Conservation (phyloP, 1,284 basidiomycete genomes). For the Apiotrichum gracile region DNA sequence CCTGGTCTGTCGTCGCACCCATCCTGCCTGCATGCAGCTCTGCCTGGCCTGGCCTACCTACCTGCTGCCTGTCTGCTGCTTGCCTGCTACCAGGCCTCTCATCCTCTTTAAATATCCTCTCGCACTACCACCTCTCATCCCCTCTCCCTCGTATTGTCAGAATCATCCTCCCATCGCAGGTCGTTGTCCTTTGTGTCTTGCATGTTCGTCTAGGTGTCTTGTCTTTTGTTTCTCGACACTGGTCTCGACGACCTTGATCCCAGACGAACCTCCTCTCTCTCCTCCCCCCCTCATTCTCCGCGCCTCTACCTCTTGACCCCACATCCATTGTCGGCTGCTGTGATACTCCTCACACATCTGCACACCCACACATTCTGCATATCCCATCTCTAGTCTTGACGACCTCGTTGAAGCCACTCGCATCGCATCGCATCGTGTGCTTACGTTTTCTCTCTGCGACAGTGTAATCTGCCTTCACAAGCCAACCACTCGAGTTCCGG, state of each 20-base stretch:
- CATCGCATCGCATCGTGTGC: conserved; percentile 7
- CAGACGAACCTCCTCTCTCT: neutral
- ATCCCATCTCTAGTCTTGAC: conserved; percentile 8
- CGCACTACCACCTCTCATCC: neutral
- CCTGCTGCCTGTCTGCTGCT: too few species aligned
- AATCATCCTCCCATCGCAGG: neutral
- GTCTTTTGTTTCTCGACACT: neutral
- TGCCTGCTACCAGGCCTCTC: neutral
- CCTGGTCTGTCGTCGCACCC: conserved; percentile 1
- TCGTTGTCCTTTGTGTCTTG: conserved; percentile 2
- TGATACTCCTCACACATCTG: neutral
- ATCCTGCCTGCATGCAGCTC: neutral
- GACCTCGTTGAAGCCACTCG: conserved; percentile 1
- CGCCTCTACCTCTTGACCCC: neutral
- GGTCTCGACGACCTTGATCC: neutral
- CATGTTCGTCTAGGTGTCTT: conserved; percentile 3
- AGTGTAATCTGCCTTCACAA: neutral
- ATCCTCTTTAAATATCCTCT: conserved; percentile 11
- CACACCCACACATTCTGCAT: neutral
- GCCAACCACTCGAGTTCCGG: neutral
- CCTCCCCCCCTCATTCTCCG: neutral
- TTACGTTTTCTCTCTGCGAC: conserved; percentile 7
- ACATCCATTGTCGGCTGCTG: too few species aligned
- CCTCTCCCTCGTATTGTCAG: conserved; percentile 1
- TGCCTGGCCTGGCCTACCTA: too few species aligned